Evolutionary conservation across 306 rosid genomes (phyloP).

Genomic region (Phaseolus lunatus): DNA sequence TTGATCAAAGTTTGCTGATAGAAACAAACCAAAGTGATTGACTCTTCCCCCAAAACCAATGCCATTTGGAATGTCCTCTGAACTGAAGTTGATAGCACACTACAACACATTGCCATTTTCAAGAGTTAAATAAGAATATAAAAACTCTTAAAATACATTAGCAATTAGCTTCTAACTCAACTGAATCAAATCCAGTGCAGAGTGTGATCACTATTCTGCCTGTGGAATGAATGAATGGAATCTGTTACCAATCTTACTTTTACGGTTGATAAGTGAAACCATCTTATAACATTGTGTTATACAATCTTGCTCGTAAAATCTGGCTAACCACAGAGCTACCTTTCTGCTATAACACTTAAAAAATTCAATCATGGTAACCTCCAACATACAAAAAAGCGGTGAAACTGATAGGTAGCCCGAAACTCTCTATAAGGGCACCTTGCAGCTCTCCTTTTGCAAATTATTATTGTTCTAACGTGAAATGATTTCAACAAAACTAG

Average conservation of each 20-base stretch:
- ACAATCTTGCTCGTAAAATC: neutral
- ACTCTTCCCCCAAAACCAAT: constrained; percentile 88
- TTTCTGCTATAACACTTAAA: too few relatives aligned
- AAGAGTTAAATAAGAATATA: neutral
- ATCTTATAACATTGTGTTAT: neutral
- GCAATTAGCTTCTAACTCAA: constrained; percentile 4
- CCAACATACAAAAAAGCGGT: too few relatives aligned
- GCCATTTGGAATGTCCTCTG: constrained; percentile 92
- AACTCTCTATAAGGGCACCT: too few relatives aligned
- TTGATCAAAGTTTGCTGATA: constrained; percentile 79
- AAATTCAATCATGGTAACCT: too few relatives aligned
- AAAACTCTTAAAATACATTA: neutral
- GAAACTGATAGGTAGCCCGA: too few relatives aligned
- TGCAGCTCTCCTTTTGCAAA: too few relatives aligned
- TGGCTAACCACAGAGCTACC: too few relatives aligned
- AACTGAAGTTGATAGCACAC: constrained; percentile 91
- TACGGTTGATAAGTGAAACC: neutral
- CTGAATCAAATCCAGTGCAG: neutral
- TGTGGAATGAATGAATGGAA: neutral
- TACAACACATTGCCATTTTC: constrained; percentile 33
- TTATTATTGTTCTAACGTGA: too few relatives aligned
- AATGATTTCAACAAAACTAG: too few relatives aligned
- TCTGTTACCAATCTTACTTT: neutral
- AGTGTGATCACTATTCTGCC: neutral
- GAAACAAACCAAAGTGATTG: constrained; percentile 78